These are phyloP conservation scores for Phytophthora crassamura DNA, from an alignment of 352 stramenopile species.

Conservation along the genomic window DNA sequence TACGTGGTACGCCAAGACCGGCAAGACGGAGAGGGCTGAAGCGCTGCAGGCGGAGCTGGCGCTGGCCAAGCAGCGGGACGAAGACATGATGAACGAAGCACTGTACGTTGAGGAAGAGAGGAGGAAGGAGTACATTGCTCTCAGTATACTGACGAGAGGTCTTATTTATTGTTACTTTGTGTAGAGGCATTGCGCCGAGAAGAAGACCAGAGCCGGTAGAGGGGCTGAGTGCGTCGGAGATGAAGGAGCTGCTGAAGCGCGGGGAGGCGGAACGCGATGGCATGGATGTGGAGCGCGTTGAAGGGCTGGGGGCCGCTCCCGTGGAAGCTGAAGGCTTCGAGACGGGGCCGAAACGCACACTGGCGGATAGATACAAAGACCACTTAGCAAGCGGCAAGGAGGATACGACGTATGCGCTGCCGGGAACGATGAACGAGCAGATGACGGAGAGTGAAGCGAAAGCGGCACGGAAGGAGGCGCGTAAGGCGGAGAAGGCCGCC, in stretches of 20 bases:
- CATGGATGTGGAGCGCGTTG: constrained; percentile 78
- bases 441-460: constrained; percentile 51
- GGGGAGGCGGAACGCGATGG: constrained; percentile 77
- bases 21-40: constrained; percentile 55
- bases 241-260: constrained; percentile 88
- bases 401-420: constrained; percentile 72
- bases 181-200: constrained; percentile 71
- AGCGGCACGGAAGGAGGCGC: constrained; percentile 60
- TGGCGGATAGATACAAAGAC: constrained; percentile 78
- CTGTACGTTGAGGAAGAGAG: constrained; percentile 52
- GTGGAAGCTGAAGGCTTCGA: constrained; percentile 52
- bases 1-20: constrained; percentile 90
- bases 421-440: constrained; percentile 41
- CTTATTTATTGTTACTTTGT: constrained; percentile 3
- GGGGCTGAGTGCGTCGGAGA: constrained; percentile 74
- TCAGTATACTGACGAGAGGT: constrained; percentile 9
- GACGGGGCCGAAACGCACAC: constrained; percentile 62
- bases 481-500: constrained; percentile 66
- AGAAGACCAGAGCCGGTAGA: constrained; percentile 51
- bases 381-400: constrained; percentile 53
- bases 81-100: constrained; percentile 92
- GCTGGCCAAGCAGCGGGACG: constrained; percentile 82
- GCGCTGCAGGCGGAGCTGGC: constrained; percentile 70
- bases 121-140: not conserved
- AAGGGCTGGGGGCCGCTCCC: constrained; percentile 84